Evolutionary conservation across 306 rosid species (phyloP).

Genomic region (Geum urbanum): DNA sequence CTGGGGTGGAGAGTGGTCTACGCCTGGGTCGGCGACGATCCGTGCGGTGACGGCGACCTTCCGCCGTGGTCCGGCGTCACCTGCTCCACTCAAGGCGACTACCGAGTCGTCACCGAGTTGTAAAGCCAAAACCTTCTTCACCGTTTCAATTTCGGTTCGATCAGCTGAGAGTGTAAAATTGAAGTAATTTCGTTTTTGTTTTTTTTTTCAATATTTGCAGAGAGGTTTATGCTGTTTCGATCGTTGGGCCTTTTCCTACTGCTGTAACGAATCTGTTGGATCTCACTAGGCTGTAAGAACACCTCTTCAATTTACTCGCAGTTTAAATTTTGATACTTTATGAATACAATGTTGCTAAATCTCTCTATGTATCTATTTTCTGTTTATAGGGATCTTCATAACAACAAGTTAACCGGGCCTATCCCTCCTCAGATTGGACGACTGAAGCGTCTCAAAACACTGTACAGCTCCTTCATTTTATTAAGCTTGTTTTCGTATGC

Average conservation of each 20-base stretch:
- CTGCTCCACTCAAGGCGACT: conserved; percentile 94
- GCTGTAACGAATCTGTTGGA: conserved; percentile 97
- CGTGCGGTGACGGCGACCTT: conserved; percentile 94
- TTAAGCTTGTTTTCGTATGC: conserved; percentile 4
- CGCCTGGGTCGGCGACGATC: conserved; percentile 99
- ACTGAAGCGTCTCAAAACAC: conserved; percentile 84
- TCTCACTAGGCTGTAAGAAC: conserved; percentile 85
- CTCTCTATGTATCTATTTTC: conserved; percentile 12
- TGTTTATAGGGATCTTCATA: conserved; percentile 84
- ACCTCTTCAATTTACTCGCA: background rate
- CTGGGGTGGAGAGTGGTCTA: conserved; percentile 99
- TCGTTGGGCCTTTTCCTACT: conserved; percentile 98
- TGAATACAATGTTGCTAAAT: background rate
- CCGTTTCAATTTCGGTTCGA: background rate
- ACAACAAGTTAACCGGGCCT: conserved; percentile 97
- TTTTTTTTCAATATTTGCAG: conserved; percentile 34
- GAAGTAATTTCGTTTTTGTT: background rate
- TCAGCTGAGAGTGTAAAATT: background rate
- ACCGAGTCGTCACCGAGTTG: conserved; percentile 93
- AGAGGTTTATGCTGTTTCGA: conserved; percentile 96
- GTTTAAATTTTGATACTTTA: too few species aligned
- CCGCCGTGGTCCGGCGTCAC: conserved; percentile 99
- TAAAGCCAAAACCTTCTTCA: conserved; percentile 27
- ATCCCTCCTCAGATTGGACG: conserved; percentile 98
- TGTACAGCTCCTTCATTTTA: conserved; percentile 40